Base-by-base conservation (phyloP, 306 rosid genomes). In the Parietaria judaica region DNA sequence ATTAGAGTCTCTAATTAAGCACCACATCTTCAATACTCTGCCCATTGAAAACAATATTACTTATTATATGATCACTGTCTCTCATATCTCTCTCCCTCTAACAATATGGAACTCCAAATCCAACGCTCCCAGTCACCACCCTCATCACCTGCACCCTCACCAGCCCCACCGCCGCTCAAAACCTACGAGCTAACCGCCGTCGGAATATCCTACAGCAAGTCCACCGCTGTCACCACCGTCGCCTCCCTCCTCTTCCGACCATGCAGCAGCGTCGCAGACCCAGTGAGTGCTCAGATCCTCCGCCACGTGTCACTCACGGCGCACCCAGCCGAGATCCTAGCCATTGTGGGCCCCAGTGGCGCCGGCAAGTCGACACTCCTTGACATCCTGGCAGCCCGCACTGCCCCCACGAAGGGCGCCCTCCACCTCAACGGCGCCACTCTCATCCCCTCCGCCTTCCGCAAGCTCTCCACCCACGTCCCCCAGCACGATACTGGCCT, bases 331-430 rank as follows among this genome's bases (percentile, higher is more conserved):
- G 81, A 92, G 61, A 88, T 91, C 70, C 87, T 88, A 2, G 96
- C 98, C 69, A 45, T 85, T 2, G 98, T 91, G 0, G 98, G 98
- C 54, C 98, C 98, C 1, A 88, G 98, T 10, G 98, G 96, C 0
- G 95, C 98, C 1, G 98, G 98, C 35, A 92, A 92, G 44, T 92
- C 98, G 39, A 92, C 96, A 5, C 96, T 92, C 36, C 75, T 88
- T 3, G 98, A 92, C 84, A 92, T 92, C 54, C 76, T 92, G 6
- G 84, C 98, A 0, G 83, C 98, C 35, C 70, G 95, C 36, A 86
- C 81, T 3, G 63, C 80, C 4, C 90, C 96, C 56, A 74, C 95
- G 0, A 52, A 44, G 39, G 98, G 98, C 13, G 11, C 61, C 5
- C 85, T 92, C 53, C 56, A 73, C 47, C 86, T 92, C 58, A 92